These are phyloP conservation scores for Pyrenophora seminiperda DNA, from an alignment of 2,329 filamentous ascomycete genomes.

Conservation along the genomic window DNA sequence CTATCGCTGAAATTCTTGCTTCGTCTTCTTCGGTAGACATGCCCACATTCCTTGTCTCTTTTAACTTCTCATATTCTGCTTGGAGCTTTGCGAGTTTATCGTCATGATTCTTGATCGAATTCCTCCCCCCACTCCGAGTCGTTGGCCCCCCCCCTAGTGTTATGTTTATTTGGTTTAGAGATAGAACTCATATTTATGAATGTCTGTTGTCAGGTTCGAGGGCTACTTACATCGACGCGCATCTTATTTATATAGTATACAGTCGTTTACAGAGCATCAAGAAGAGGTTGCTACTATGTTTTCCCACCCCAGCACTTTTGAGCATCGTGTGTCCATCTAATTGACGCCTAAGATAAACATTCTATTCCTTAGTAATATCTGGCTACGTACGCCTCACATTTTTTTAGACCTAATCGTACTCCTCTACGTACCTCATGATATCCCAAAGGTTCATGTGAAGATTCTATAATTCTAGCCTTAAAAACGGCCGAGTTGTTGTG, in stretches of 20 bases:
- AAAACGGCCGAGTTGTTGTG: not conserved
- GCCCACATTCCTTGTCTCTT: not conserved
- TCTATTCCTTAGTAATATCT: constrained; percentile 2
- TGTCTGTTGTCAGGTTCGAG: not conserved
- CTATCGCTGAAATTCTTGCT: not conserved
- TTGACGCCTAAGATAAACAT: not conserved
- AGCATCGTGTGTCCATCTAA: not conserved
- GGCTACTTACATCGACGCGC: not conserved
- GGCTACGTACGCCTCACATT: not conserved
- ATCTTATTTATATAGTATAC: constrained; percentile 7
- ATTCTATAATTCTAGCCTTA: constrained; percentile 1
- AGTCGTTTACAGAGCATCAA: constrained; percentile 1
- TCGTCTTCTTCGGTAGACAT: constrained; percentile 1
- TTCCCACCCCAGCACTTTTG: not conserved
- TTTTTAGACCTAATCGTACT: not conserved
- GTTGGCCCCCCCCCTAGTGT: not conserved
- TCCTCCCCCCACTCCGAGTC: not conserved
- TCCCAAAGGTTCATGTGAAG: not conserved
- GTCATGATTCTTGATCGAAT: not conserved
- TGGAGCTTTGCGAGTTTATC: constrained; percentile 5
- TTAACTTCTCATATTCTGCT: constrained; percentile 5
- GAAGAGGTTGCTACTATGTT: not conserved
- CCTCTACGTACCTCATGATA: not conserved
- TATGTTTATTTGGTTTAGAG: not conserved
- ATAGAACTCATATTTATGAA: not conserved